Conservation (phyloP, 306 rosid species). For the Senna tora region DNA sequence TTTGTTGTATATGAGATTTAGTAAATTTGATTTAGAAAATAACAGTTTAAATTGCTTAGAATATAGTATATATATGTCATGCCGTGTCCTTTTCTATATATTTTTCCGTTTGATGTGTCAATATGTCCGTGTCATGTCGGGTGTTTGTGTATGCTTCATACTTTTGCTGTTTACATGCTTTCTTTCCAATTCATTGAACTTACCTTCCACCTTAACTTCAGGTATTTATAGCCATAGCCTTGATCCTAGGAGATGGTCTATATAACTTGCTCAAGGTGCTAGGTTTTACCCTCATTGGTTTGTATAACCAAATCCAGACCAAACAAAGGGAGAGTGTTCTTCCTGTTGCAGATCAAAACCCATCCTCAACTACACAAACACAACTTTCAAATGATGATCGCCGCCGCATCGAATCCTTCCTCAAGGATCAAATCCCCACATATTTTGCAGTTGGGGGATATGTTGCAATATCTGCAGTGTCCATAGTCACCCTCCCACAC, state of each 20-base stretch:
- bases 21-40: too few relatives aligned
- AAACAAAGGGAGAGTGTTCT: constrained; percentile 42
- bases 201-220: constrained; percentile 30
- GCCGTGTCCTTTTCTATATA: too few relatives aligned
- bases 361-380: constrained; percentile 38
- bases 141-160: too few relatives aligned
- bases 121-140: too few relatives aligned
- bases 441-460: constrained; percentile 50
- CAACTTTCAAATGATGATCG: constrained; percentile 48
- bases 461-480: constrained; percentile 47
- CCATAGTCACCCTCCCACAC: constrained; percentile 52
- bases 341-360: constrained; percentile 49
- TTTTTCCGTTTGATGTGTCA: too few relatives aligned
- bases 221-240: constrained; percentile 57
- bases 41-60: too few relatives aligned
- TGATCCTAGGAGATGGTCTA: constrained; percentile 60
- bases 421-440: constrained; percentile 59
- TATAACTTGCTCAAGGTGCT: constrained; percentile 58
- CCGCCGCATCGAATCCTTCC: constrained; percentile 51
- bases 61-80: too few relatives aligned
- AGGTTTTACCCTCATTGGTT: constrained; percentile 43
- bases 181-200: not conserved
- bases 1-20: too few relatives aligned
- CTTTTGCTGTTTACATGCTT: not conserved
- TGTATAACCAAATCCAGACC: constrained; percentile 39